Evolutionary conservation across 495 filamentous ascomycete species (phyloP).

Genomic region (Neurospora tetrasperma): DNA sequence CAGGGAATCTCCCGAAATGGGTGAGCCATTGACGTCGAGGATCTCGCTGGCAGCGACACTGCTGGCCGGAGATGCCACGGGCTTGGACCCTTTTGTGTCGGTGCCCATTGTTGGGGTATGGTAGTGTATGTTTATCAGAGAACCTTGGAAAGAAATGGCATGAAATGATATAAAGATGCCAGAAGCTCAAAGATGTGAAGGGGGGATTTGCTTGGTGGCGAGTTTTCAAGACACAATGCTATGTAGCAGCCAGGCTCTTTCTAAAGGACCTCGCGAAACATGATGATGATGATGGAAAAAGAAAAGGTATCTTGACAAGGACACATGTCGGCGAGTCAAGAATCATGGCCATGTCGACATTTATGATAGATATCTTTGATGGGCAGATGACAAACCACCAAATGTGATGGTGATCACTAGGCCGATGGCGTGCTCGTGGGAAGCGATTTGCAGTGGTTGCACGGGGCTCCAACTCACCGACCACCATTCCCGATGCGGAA

Average conservation of each 20-base stretch:
- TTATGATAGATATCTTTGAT: not conserved
- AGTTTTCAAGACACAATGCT: not conserved
- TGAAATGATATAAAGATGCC: not conserved
- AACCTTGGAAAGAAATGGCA: not conserved
- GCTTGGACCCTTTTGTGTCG: not conserved
- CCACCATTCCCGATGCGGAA: not conserved
- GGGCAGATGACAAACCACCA: not conserved
- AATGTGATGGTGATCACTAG: not conserved
- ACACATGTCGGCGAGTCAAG: not conserved
- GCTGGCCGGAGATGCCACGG: not conserved
- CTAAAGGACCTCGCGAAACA: not conserved
- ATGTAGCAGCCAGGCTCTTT: not conserved
- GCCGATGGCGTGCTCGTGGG: slow-evolving; percentile 10
- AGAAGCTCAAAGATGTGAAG: not conserved
- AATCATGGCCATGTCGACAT: not conserved
- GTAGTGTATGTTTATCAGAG: not conserved
- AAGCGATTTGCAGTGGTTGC: slow-evolving; percentile 1
- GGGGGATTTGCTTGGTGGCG: not conserved
- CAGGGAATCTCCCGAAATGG: not conserved
- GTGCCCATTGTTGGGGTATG: not conserved
- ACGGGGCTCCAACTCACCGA: not conserved
- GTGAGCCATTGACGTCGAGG: not conserved
- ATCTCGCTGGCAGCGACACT: slow-evolving; percentile 11
- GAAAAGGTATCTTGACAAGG: not conserved
- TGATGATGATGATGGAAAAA: not conserved